phyloP scores from a whole-genome alignment of 352 stramenopile species.

The Pythium angustatum region DNA sequence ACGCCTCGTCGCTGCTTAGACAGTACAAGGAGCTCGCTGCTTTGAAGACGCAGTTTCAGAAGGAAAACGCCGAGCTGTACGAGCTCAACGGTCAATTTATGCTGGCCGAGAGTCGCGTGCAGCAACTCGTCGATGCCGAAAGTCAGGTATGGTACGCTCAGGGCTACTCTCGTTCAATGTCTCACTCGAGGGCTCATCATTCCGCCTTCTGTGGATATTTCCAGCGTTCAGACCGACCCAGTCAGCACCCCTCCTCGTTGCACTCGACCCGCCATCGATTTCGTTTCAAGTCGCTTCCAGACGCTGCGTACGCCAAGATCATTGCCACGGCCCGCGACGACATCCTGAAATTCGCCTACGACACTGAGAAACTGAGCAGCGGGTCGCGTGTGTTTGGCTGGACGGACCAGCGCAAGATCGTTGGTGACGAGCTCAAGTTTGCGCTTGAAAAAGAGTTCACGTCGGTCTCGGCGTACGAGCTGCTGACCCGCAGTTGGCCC shows the following conservation, averaged over 20 bases:
- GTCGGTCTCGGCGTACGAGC: slow-evolving; percentile 34
- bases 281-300: slow-evolving; percentile 36
- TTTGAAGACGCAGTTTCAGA: slow-evolving; percentile 45
- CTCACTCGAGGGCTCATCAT: too few relatives aligned
- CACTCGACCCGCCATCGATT: slow-evolving; percentile 25
- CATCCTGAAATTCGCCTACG: slow-evolving; percentile 50
- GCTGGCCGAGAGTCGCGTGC: slow-evolving; percentile 54
- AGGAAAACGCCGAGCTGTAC: slow-evolving; percentile 64
- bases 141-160: slow-evolving; percentile 24
- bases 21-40: slow-evolving; percentile 51
- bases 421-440: slow-evolving; percentile 51
- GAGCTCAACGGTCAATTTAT: slow-evolving; percentile 30
- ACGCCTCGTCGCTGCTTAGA: slow-evolving; percentile 29
- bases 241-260: neutral
- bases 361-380: slow-evolving; percentile 47
- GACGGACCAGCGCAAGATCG: slow-evolving; percentile 62
- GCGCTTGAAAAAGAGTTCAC: slow-evolving; percentile 60
- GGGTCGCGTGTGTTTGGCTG: slow-evolving; percentile 59
- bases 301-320: slow-evolving; percentile 42
- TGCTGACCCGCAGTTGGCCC: slow-evolving; percentile 51
- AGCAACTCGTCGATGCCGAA: slow-evolving; percentile 54
- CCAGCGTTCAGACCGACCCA: neutral
- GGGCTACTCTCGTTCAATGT: too few relatives aligned
- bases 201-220: neutral
- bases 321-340: slow-evolving; percentile 50